Evolutionary conservation across 2,329 filamentous ascomycete genomes (phyloP).

Genomic region (Aspergillus tanneri): DNA sequence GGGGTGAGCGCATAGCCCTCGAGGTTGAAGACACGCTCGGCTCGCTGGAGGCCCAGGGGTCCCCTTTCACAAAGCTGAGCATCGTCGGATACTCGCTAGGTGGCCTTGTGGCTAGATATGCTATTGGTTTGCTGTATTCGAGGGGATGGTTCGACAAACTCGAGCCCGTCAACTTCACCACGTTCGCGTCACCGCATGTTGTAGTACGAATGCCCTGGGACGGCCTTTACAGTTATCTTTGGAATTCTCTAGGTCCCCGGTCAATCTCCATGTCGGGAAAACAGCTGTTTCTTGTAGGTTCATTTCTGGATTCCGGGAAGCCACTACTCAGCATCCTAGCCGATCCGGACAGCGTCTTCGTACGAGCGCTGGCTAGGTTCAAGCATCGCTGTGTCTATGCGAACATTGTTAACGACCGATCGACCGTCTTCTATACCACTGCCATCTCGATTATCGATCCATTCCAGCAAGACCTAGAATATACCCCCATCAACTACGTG

Average conservation of each 20-base stretch:
- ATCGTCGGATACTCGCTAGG: constrained; percentile 88
- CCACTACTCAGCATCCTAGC: constrained; percentile 79
- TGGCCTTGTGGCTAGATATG: constrained; percentile 81
- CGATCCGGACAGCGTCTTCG: constrained; percentile 81
- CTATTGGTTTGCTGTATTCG: constrained; percentile 77
- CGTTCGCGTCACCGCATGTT: constrained; percentile 82
- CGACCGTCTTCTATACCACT: constrained; percentile 80
- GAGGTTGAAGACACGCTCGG: constrained; percentile 63
- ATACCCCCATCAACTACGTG: constrained; percentile 70
- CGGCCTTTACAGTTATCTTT: constrained; percentile 66
- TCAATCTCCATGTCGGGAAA: constrained; percentile 79
- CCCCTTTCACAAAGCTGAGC: constrained; percentile 76
- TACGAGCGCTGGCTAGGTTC: constrained; percentile 74
- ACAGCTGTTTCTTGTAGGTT: constrained; percentile 84
- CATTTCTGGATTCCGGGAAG: constrained; percentile 77
- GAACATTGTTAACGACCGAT: constrained; percentile 84
- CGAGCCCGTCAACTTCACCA: constrained; percentile 88
- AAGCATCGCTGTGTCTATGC: constrained; percentile 74
- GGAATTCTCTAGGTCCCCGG: constrained; percentile 79
- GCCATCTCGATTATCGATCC: constrained; percentile 75
- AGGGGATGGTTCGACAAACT: constrained; percentile 77
- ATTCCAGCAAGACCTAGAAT: constrained; percentile 62
- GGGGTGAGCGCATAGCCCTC: constrained; percentile 63
- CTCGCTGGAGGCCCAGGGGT: constrained; percentile 58
- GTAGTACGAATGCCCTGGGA: constrained; percentile 70